Evolutionary conservation across 192 early-diverging fungal species (phyloP).

Genomic region (Mortierella alpina): DNA sequence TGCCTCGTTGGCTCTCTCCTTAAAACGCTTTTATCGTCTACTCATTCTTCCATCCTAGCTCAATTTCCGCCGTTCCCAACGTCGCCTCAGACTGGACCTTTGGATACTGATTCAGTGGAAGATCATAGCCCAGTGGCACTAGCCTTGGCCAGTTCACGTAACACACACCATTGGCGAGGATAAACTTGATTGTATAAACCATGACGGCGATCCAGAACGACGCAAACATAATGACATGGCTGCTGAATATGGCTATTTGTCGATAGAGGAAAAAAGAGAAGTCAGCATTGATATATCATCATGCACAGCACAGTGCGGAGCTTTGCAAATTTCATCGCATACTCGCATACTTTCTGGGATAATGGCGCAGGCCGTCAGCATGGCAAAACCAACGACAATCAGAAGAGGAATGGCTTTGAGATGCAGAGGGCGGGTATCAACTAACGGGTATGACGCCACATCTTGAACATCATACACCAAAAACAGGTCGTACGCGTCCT

Average conservation of each 20-base stretch:
- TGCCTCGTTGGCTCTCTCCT: no score
- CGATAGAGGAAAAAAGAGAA: background rate
- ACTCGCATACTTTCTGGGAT: slow-evolving; percentile 57
- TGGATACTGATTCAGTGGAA: slow-evolving; percentile 14
- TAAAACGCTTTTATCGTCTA: slow-evolving; percentile 1
- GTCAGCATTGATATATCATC: background rate
- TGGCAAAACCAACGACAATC: slow-evolving; percentile 28
- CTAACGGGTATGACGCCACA: slow-evolving; percentile 56
- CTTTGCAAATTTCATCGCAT: slow-evolving; percentile 11
- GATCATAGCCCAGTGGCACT: slow-evolving; percentile 37
- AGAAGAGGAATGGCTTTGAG: slow-evolving; percentile 54
- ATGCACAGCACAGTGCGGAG: no score
- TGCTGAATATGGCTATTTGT: slow-evolving; percentile 13
- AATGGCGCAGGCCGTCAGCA: slow-evolving; percentile 24
- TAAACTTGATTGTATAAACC: slow-evolving; percentile 49
- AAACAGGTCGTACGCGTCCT: slow-evolving; percentile 91
- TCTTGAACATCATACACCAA: slow-evolving; percentile 64
- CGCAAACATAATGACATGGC: slow-evolving; percentile 27
- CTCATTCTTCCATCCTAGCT: slow-evolving; percentile 53
- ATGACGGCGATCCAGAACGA: slow-evolving; percentile 59
- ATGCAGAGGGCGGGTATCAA: slow-evolving; percentile 62
- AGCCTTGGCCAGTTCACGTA: slow-evolving; percentile 67
- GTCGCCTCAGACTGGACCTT: slow-evolving; percentile 8
- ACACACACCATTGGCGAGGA: slow-evolving; percentile 56
- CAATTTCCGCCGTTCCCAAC: slow-evolving; percentile 23